Percentiles rank a stretch among this genome's conserved stretches.
These are phyloP conservation scores for Microbotryum violaceum DNA, from an alignment of 1,284 basidiomycete species.

Conservation along the genomic window DNA sequence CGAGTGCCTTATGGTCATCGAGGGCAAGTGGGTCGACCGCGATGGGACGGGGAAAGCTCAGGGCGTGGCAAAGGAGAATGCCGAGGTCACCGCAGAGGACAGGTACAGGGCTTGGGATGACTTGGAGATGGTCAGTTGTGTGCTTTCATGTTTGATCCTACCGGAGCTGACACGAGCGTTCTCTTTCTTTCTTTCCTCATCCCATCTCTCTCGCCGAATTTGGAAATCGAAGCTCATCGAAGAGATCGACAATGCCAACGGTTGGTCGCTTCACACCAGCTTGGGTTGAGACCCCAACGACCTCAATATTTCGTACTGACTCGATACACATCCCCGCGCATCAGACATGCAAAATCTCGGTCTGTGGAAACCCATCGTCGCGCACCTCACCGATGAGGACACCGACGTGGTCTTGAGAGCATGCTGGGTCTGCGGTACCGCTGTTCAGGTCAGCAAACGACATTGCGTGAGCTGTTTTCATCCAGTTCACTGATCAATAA, in stretches of 20 bases:
- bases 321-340: background rate
- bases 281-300: background rate
- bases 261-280: slow-evolving; percentile 44
- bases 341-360: slow-evolving; percentile 71
- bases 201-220: background rate
- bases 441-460: slow-evolving; percentile 49
- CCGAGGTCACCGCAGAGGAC: slow-evolving; percentile 55
- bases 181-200: background rate
- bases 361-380: slow-evolving; percentile 77
- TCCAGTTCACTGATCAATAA: too few species aligned
- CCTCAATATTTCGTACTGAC: background rate
- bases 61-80: slow-evolving; percentile 52
- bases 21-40: slow-evolving; percentile 55
- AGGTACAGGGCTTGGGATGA: slow-evolving; percentile 74
- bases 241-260: slow-evolving; percentile 91
- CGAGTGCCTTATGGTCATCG: slow-evolving; percentile 66
- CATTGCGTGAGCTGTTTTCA: too few species aligned
- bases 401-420: slow-evolving; percentile 62
- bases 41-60: slow-evolving; percentile 52
- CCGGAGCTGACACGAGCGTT: too few species aligned
- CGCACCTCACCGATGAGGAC: slow-evolving; percentile 55
- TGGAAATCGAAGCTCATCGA: slow-evolving; percentile 63
- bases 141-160: background rate
- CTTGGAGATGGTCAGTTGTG: slow-evolving; percentile 78
- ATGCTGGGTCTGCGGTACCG: slow-evolving; percentile 89